Evolutionary conservation across 176 grass and related monocot genomes (phyloP).

Genomic region (Avena insularis): DNA sequence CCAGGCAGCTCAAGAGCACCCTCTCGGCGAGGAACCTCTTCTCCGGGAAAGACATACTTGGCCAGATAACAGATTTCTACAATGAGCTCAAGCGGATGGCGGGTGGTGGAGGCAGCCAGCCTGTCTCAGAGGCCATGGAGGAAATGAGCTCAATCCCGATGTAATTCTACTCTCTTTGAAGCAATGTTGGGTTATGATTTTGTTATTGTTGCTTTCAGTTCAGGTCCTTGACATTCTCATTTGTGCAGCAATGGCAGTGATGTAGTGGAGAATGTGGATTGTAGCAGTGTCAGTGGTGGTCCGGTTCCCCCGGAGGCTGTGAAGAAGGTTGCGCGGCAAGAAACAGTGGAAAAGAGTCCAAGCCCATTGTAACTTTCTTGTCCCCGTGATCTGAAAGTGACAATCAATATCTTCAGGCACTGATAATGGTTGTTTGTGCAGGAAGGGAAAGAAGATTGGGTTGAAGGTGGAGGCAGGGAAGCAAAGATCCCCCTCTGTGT

Average conservation of each 20-base stretch:
- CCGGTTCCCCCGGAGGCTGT: neutral
- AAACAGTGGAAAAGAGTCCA: conserved; percentile 45
- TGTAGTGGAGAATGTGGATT: conserved; percentile 31
- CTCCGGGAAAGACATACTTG: conserved; percentile 84
- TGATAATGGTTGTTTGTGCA: conserved; percentile 42
- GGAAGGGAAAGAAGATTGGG: conserved; percentile 54
- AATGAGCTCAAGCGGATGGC: conserved; percentile 91
- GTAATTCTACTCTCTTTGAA: conserved; percentile 40
- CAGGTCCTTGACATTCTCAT: conserved; percentile 41
- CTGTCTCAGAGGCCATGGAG: conserved; percentile 34
- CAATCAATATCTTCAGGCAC: neutral
- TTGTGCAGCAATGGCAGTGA: conserved; percentile 37
- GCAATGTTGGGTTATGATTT: neutral
- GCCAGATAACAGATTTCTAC: conserved; percentile 93
- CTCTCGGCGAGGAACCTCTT: conserved; percentile 97
- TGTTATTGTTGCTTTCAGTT: neutral
- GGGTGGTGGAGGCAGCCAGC: conserved; percentile 42
- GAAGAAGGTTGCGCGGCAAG: conserved; percentile 43
- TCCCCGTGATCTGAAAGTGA: neutral
- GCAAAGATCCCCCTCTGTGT: conserved; percentile 54
- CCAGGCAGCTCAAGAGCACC: conserved; percentile 84
- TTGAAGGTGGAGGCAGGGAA: conserved; percentile 64
- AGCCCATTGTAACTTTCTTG: conserved; percentile 46
- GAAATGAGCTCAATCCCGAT: conserved; percentile 35
- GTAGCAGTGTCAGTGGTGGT: neutral